phyloP scores from a whole-genome alignment of 2,329 filamentous ascomycete genomes.

The Fusarium verrucosum region DNA sequence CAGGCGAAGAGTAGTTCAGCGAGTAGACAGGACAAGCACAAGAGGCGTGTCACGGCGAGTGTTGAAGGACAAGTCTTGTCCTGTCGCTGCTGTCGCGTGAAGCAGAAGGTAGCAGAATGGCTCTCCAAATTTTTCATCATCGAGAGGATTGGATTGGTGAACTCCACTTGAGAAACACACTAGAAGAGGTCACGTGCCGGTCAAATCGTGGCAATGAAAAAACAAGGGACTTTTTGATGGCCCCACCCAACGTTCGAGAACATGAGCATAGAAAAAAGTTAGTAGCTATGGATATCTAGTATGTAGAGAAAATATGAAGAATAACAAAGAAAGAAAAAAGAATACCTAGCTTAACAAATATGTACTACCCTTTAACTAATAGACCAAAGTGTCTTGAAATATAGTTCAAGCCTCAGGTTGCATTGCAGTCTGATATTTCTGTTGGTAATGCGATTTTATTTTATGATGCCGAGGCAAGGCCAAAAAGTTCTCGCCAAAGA shows the following conservation, averaged over 20 bases:
- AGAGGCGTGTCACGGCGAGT: slow-evolving; percentile 12
- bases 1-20: neutral
- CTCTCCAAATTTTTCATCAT: slow-evolving; percentile 45
- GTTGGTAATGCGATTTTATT: neutral
- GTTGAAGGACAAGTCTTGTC: slow-evolving; percentile 29
- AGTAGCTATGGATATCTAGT: too few relatives aligned
- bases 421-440: neutral
- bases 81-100: slow-evolving; percentile 40
- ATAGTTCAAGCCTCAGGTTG: neutral
- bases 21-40: slow-evolving; percentile 4
- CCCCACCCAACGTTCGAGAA: slow-evolving; percentile 17
- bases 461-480: too few relatives aligned
- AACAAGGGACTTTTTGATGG: slow-evolving; percentile 7
- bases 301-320: too few relatives aligned
- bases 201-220: slow-evolving; percentile 10
- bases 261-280: too few relatives aligned
- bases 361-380: too few relatives aligned
- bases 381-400: too few relatives aligned
- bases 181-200: slow-evolving; percentile 35
- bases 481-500: too few relatives aligned
- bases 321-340: too few relatives aligned
- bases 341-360: too few relatives aligned
- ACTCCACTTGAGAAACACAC: slow-evolving; percentile 5
- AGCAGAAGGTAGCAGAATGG: slow-evolving; percentile 27
- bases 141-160: slow-evolving; percentile 15